Base-by-base conservation (phyloP, 441 rosid genomes). In the Pelargonium myrrhifolium region DNA sequence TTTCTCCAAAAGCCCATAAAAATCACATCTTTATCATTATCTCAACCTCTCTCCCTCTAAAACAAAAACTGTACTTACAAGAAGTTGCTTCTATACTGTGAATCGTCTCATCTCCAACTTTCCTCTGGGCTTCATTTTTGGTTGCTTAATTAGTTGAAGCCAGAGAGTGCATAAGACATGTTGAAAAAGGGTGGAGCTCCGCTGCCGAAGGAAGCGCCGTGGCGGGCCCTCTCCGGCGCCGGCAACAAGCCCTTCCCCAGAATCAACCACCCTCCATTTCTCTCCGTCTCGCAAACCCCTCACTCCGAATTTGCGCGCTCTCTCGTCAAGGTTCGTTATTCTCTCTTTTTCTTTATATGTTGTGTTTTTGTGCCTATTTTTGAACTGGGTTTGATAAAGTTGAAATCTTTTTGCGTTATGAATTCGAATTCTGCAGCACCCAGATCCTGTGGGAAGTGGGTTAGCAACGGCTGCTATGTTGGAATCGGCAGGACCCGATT, bases 401-500 rank as follows among this genome's bases (percentile, higher is more conserved):
- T 59, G 24, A 9, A 59, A 3, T 65, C 10, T 28, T n/a, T 62
- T 4, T 12, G 71, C 8, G 20, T 55, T 62, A 26, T 15, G 40
- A 10, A n/a, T 15, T 43, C 31, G 37, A 22, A 45, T 35, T 67
- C 31, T 73, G 76, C 80, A 89, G 96, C 89, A 88, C 67, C 93
- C 89, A 9, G 80, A 93, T 72, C 97, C 97, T 0, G 72, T 93
- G 2, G 96, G 92, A 55, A 82, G 80, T 74, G 97, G 98, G 11
- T 70, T 93, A 62, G 97, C 87, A 10, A 74, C 74, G 62, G 94
- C 80, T 9, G 98, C 97, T 0, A 71, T 89, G 1, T 83, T 93
- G 28, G 97, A 93, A 81, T 75, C 97, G 5, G 98, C 97, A 0
- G 96, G 98, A 10, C 91, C 97, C 1, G 97, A 90, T 72, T 90